Conservation (phyloP, 352 stramenopile genomes). For the Pythium phragmitis region DNA sequence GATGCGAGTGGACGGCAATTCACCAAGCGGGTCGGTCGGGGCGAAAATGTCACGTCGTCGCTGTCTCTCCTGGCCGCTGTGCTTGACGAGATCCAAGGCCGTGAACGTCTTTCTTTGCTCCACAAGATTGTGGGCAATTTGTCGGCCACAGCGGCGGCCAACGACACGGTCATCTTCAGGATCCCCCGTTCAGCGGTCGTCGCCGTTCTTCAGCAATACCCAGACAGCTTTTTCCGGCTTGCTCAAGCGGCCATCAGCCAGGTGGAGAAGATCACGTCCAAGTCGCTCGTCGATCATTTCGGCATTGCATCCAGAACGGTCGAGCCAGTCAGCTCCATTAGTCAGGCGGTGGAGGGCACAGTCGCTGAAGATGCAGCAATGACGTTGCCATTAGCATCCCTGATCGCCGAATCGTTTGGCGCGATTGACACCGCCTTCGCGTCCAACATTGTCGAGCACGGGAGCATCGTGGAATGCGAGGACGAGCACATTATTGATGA, state of each 20-base stretch:
- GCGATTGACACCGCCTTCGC: constrained; percentile 13
- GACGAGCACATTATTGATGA: constrained; percentile 23
- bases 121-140: constrained; percentile 59
- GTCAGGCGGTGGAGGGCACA: not conserved
- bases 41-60: constrained; percentile 76
- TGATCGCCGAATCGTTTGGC: constrained; percentile 9
- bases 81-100: constrained; percentile 34
- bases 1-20: constrained; percentile 44
- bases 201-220: constrained; percentile 51
- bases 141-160: constrained; percentile 45
- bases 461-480: constrained; percentile 6
- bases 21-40: constrained; percentile 44
- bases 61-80: constrained; percentile 62
- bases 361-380: not conserved
- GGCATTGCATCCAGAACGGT: constrained; percentile 53
- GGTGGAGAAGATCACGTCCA: constrained; percentile 80
- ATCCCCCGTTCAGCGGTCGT: constrained; percentile 54
- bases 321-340: constrained; percentile 32
- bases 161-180: constrained; percentile 60
- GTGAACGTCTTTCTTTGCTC: constrained; percentile 26
- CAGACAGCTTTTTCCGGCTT: constrained; percentile 73
- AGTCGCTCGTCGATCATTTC: constrained; percentile 83
- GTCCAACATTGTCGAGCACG: constrained; percentile 10
- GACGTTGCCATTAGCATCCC: not conserved
- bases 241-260: constrained; percentile 74